Percentiles rank a stretch among this genome's conserved stretches.
Evolutionary conservation across 108 stramenopile species (phyloP).

Genomic region (Cyclostephanos invisitatus): DNA sequence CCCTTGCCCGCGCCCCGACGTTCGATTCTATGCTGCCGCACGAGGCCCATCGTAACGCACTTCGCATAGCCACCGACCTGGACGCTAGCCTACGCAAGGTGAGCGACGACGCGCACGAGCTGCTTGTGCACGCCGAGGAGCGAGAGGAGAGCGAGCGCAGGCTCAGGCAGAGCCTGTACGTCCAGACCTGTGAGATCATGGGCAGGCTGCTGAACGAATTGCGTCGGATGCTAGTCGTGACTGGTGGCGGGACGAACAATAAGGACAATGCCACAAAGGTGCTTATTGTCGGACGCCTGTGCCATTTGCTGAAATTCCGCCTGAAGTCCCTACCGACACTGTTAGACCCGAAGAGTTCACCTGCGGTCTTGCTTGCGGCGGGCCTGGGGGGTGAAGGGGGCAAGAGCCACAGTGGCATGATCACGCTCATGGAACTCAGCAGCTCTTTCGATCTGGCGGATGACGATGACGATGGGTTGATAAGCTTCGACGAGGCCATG

Average conservation of each 20-base stretch:
- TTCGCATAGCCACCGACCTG: slow-evolving; percentile 79
- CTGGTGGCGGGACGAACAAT: slow-evolving; percentile 2
- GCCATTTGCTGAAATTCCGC: slow-evolving; percentile 83
- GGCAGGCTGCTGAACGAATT: slow-evolving; percentile 84
- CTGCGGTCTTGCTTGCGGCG: slow-evolving; percentile 55
- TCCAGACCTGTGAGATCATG: slow-evolving; percentile 92
- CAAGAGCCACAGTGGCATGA: slow-evolving; percentile 67
- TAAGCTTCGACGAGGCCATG: slow-evolving; percentile 88
- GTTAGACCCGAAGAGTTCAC: slow-evolving; percentile 77
- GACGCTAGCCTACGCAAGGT: slow-evolving; percentile 72
- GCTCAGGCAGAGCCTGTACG: slow-evolving; percentile 80
- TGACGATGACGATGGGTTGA: slow-evolving; percentile 86
- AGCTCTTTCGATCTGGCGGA: slow-evolving; percentile 87
- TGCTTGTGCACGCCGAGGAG: slow-evolving; percentile 90
- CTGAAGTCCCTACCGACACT: slow-evolving; percentile 74
- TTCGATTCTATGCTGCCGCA: slow-evolving; percentile 73
- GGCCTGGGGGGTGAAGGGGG: slow-evolving; percentile 41
- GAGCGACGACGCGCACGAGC: slow-evolving; percentile 85
- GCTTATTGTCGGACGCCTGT: slow-evolving; percentile 83
- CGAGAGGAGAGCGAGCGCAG: slow-evolving; percentile 83
- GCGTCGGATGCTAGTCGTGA: slow-evolving; percentile 63
- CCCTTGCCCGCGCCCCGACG: slow-evolving; percentile 82
- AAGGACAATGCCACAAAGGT: slow-evolving; percentile 71
- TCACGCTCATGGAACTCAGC: slow-evolving; percentile 71
- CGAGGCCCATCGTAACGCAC: slow-evolving; percentile 86